Base-by-base conservation (phyloP, 345 rosid species). In the Euphorbia pulcherrima region DNA sequence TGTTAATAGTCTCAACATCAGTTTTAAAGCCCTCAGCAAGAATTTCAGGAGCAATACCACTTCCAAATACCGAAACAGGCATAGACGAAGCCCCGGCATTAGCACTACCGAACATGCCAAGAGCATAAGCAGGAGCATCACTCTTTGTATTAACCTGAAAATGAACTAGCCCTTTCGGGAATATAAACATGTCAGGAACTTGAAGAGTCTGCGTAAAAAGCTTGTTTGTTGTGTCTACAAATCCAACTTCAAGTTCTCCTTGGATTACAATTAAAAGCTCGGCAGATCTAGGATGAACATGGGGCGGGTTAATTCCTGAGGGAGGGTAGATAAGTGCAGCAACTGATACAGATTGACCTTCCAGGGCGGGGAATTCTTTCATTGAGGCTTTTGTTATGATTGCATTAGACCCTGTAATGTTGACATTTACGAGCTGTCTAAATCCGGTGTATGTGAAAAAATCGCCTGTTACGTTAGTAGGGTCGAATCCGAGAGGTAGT, bases 111-210 rank as follows among this genome's bases (percentile, higher is more conserved):
- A 78, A 78, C 13, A 71, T 72, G 0, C 78, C 71, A 16, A 75
- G 5, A 8, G 80, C 82, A 3, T 37, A 2, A 16, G 82, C 78
- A 0, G 39, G 24, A 0, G 70, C 50, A n/a, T 47, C 51, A 8
- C 39, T 12, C 16, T 64, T 74, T 8, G 62, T 17, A 21, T 75
- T 75, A 64, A 39, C 70, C 57, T 81, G 80, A 30, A 39, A 81
- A 59, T 78, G 82, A 20, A 70, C 80, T 5, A 81, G 75, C 64
- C 82, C 84, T 59, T 78, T 81, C 0, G 80, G 84, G 60, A 81
- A 81, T 16, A 78, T 57, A 18, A 81, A 81, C 60, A 75, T 39
- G 67, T 78, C 84, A 0, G 72, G 82, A 0, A 33, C 28, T 21
- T 80, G 78, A 1, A 83, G 61, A 1, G 70, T 78, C 44, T 80